These are phyloP conservation scores for Beauveria varroae DNA, from an alignment of 2,329 filamentous ascomycete genomes.

Conservation along the genomic window DNA sequence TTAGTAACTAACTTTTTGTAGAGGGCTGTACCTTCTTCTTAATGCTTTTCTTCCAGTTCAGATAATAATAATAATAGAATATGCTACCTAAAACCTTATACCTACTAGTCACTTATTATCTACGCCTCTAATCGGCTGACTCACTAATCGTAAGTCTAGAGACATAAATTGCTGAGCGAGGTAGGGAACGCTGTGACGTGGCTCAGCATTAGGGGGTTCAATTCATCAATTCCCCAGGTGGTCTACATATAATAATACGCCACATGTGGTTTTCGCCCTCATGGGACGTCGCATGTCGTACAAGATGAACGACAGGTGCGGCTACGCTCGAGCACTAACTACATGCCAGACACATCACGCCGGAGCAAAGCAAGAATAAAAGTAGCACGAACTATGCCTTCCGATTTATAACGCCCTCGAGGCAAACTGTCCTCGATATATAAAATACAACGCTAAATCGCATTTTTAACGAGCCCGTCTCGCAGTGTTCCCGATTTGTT, in stretches of 20 bases:
- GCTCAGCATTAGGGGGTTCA: background rate
- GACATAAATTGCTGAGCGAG: too few species aligned
- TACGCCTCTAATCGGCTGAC: too few species aligned
- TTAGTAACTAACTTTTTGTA: too few species aligned
- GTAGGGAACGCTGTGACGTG: background rate
- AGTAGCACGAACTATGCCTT: background rate
- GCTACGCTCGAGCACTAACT: too few species aligned
- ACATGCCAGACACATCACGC: background rate
- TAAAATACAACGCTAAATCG: slow-evolving; percentile 6
- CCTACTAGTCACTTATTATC: too few species aligned
- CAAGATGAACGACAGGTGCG: too few species aligned
- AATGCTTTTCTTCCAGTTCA: too few species aligned
- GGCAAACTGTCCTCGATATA: background rate
- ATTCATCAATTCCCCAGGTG: background rate
- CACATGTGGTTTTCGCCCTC: background rate
- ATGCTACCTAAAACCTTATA: too few species aligned
- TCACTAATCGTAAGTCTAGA: too few species aligned
- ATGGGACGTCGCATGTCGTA: too few species aligned
- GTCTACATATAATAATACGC: background rate
- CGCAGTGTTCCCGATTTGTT: background rate
- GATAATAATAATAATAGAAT: too few species aligned
- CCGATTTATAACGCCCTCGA: slow-evolving; percentile 1
- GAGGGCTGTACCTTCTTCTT: too few species aligned
- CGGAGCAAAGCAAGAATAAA: background rate
- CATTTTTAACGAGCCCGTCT: background rate